These are phyloP conservation scores for Trypanosoma melophagium DNA, from an alignment of 208 protist genomes.

Conservation along the genomic window DNA sequence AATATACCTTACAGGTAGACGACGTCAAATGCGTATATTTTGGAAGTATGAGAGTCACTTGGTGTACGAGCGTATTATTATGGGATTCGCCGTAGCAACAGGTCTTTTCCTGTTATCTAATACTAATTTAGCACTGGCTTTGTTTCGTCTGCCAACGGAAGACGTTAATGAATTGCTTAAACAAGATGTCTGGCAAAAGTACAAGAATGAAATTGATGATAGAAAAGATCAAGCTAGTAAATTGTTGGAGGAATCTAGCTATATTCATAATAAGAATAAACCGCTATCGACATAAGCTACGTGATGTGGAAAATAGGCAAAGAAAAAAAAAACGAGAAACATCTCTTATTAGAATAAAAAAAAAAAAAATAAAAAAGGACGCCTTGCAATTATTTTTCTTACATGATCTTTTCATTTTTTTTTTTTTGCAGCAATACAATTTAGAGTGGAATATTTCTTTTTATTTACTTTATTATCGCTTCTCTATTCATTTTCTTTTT, in stretches of 20 bases:
- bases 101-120: slow-evolving; percentile 49
- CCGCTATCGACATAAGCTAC: slow-evolving; percentile 22
- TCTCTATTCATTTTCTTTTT: slow-evolving; percentile 25
- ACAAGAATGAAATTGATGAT: slow-evolving; percentile 62
- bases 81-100: slow-evolving; percentile 42
- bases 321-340: not conserved
- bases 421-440: too few relatives aligned
- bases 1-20: slow-evolving; percentile 50
- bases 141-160: slow-evolving; percentile 75
- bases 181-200: slow-evolving; percentile 58
- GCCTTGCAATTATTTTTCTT: too few relatives aligned
- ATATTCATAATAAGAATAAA: slow-evolving; percentile 70
- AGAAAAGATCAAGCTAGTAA: slow-evolving; percentile 71
- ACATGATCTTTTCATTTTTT: too few relatives aligned
- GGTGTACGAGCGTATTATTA: slow-evolving; percentile 44
- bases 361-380: too few relatives aligned
- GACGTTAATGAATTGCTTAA: slow-evolving; percentile 80
- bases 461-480: slow-evolving; percentile 19
- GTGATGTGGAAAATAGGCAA: not conserved
- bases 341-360: not conserved
- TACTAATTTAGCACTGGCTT: slow-evolving; percentile 40
- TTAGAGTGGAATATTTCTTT: slow-evolving; percentile 1
- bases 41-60: slow-evolving; percentile 77
- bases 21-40: slow-evolving; percentile 49
- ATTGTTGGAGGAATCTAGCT: slow-evolving; percentile 74